A percentile compares a stretch with the other conserved stretches of the same genome.
These are phyloP conservation scores for Escallonia herrerae DNA, from an alignment of 129 eudicot genomes.

Conservation along the genomic window DNA sequence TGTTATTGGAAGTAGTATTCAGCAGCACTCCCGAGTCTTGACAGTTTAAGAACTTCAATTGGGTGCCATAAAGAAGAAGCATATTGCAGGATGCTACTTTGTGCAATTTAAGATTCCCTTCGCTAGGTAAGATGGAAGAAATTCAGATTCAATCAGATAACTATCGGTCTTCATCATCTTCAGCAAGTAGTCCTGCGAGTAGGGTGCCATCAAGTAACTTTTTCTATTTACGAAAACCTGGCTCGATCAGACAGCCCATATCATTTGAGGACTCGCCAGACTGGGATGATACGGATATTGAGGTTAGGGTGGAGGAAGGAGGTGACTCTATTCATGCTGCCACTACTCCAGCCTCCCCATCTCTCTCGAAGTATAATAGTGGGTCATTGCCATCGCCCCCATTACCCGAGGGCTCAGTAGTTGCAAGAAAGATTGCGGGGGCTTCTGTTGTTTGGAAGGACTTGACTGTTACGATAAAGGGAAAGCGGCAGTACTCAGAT, in stretches of 20 bases:
- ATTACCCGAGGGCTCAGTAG: conserved; percentile 49
- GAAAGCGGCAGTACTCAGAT: conserved; percentile 81
- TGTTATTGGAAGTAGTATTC: background rate
- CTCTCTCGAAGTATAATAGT: conserved; percentile 72
- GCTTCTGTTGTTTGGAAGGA: conserved; percentile 84
- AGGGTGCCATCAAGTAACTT: conserved; percentile 82
- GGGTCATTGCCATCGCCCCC: conserved; percentile 67
- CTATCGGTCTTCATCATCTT: conserved; percentile 81
- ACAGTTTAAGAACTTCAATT: background rate
- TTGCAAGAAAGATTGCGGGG: conserved; percentile 55
- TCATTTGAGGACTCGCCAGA: conserved; percentile 90
- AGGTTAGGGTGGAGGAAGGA: conserved; percentile 63
- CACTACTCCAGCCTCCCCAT: conserved; percentile 60
- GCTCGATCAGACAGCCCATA: conserved; percentile 68
- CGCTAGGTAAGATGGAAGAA: conserved; percentile 56
- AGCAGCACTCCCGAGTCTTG: background rate
- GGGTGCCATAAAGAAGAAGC: background rate
- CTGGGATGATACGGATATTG: conserved; percentile 78
- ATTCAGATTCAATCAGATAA: conserved; percentile 85
- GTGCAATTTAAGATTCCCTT: background rate
- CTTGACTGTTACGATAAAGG: conserved; percentile 71
- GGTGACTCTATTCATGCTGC: conserved; percentile 55
- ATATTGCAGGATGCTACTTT: conserved; percentile 2
- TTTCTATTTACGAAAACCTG: conserved; percentile 80
- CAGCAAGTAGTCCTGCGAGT: conserved; percentile 85